Conservation (phyloP, 2,329 filamentous ascomycete genomes). For the Aspergillus tamarii region DNA sequence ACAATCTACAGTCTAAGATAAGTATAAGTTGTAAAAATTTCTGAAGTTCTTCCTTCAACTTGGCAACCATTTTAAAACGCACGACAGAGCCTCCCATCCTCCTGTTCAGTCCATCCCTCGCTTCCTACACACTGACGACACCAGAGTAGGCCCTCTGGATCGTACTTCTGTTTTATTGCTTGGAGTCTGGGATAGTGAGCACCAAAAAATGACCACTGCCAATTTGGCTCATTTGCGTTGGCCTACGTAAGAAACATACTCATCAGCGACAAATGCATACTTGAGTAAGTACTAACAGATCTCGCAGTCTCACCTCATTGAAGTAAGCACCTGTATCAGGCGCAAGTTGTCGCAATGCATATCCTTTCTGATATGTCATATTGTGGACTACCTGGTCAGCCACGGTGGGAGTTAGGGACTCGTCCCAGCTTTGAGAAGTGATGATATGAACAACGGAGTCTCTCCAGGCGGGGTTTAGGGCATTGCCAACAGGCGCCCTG, state of each 20-base stretch:
- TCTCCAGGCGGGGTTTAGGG: constrained; percentile 24
- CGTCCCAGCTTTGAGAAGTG: constrained; percentile 17
- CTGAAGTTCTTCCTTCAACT: too few species aligned
- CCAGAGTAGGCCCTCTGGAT: constrained; percentile 23
- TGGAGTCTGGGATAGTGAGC: constrained; percentile 22
- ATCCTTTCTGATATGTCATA: constrained; percentile 21
- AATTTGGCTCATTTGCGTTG: constrained; percentile 18
- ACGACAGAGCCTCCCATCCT: neutral
- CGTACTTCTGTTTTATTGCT: constrained; percentile 22
- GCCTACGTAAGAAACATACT: constrained; percentile 12
- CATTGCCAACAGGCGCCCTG: constrained; percentile 16
- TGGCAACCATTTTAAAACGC: neutral
- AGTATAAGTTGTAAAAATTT: too few species aligned
- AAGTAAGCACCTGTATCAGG: constrained; percentile 33
- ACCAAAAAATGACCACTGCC: constrained; percentile 22
- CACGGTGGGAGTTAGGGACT: constrained; percentile 2
- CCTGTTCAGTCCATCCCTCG: constrained; percentile 9
- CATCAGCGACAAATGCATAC: neutral
- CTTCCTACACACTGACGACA: constrained; percentile 32
- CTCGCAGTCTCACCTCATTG: constrained; percentile 26
- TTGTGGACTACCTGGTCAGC: constrained; percentile 12
- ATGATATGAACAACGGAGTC: constrained; percentile 21
- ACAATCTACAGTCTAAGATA: too few species aligned
- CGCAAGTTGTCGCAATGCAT: constrained; percentile 26
- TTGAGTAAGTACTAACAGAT: neutral